phyloP scores from a whole-genome alignment of 2,329 filamentous ascomycete species.

The Penicillium hordei region DNA sequence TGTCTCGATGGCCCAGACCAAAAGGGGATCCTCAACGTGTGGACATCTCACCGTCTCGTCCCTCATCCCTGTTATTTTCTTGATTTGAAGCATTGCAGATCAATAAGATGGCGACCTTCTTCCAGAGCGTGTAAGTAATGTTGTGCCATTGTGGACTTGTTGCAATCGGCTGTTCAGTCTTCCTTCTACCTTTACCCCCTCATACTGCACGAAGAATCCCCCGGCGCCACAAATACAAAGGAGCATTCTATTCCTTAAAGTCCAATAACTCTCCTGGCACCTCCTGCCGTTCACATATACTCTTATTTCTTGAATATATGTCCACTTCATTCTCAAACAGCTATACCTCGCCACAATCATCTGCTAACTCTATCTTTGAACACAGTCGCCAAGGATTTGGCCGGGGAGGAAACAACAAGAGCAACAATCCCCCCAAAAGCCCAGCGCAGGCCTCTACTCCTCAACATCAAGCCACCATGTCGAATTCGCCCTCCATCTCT shows the following conservation, averaged over 20 bases:
- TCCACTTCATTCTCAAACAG: conserved; percentile 4
- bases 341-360: conserved; percentile 13
- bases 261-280: conserved; percentile 9
- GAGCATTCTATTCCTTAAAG: conserved; percentile 17
- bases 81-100: conserved; percentile 12
- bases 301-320: conserved; percentile 8
- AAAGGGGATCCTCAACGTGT: conserved; percentile 17
- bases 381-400: conserved; percentile 51
- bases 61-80: conserved; percentile 7
- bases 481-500: conserved; percentile 43
- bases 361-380: conserved; percentile 26
- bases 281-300: conserved; percentile 3
- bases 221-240: conserved; percentile 22
- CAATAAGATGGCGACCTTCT: conserved; percentile 48
- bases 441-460: conserved; percentile 32
- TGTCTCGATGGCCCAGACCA: conserved; percentile 16
- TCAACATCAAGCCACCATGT: conserved; percentile 30
- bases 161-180: conserved; percentile 1
- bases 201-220: conserved; percentile 23
- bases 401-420: conserved; percentile 49
- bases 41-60: conserved; percentile 14
- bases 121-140: conserved; percentile 51
- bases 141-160: conserved; percentile 4
- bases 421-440: conserved; percentile 42
- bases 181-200: conserved; percentile 17